Conservation (phyloP, 805 yeast genomes). For the Naumovozyma castellii region DNA sequence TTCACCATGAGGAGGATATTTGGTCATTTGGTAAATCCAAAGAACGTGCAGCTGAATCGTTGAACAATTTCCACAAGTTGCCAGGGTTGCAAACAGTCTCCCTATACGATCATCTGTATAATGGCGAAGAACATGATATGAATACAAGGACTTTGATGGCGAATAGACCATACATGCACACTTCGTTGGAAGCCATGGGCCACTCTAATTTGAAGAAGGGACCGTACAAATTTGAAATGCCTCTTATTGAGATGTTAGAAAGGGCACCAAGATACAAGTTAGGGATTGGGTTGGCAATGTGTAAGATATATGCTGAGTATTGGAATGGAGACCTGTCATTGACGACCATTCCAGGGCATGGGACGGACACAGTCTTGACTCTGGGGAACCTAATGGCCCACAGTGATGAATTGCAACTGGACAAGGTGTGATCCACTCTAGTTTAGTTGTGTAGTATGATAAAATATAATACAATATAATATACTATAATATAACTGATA, state of each 20-base stretch:
- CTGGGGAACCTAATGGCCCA: slow-evolving; percentile 69
- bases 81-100: slow-evolving; percentile 47
- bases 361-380: slow-evolving; percentile 77
- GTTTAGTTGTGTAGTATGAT: no score
- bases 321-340: slow-evolving; percentile 89
- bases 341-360: slow-evolving; percentile 81
- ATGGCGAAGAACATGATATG: background rate
- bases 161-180: slow-evolving; percentile 24
- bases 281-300: slow-evolving; percentile 87
- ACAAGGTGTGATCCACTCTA: slow-evolving; percentile 69
- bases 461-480: no score
- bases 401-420: slow-evolving; percentile 55
- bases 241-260: slow-evolving; percentile 54
- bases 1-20: slow-evolving; percentile 42
- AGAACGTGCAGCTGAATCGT: slow-evolving; percentile 45
- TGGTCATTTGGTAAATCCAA: slow-evolving; percentile 85
- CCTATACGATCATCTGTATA: slow-evolving; percentile 23
- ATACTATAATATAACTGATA: no score
- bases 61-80: slow-evolving; percentile 56
- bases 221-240: slow-evolving; percentile 28
- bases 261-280: slow-evolving; percentile 68
- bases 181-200: slow-evolving; percentile 31
- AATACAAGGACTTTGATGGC: slow-evolving; percentile 4
- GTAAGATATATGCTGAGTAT: slow-evolving; percentile 86
- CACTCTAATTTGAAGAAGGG: slow-evolving; percentile 24